These are phyloP conservation scores for Phytomonas serpens DNA, from an alignment of 208 protist genomes.

Conservation along the genomic window DNA sequence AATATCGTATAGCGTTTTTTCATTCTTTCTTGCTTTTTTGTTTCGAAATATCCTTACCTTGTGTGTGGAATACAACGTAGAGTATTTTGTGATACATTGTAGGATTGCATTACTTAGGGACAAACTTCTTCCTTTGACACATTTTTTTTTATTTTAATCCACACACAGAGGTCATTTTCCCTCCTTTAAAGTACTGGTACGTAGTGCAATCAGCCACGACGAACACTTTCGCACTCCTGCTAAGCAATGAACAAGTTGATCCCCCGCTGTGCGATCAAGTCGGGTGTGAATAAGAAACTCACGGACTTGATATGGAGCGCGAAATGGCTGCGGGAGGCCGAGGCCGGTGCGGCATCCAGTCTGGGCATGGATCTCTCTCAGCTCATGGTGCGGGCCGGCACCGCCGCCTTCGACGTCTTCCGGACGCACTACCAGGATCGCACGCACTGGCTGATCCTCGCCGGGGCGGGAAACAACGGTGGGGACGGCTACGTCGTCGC, in stretches of 20 bases:
- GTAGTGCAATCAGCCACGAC: neutral
- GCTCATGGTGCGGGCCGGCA: slow-evolving; percentile 65
- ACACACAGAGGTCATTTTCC: neutral
- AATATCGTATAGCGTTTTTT: slow-evolving; percentile 15
- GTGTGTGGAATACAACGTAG: neutral
- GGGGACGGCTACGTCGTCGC: slow-evolving; percentile 82
- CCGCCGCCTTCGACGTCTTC: slow-evolving; percentile 44
- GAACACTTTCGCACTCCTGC: neutral
- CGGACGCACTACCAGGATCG: slow-evolving; percentile 23
- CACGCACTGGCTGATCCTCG: slow-evolving; percentile 59
- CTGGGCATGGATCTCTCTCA: slow-evolving; percentile 39
- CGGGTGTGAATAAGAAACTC: slow-evolving; percentile 13
- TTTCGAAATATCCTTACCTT: neutral
- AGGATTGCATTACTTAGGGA: neutral
- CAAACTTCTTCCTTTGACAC: neutral
- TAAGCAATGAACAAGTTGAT: slow-evolving; percentile 7
- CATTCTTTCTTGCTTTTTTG: slow-evolving; percentile 16
- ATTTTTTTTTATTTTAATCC: slow-evolving; percentile 4
- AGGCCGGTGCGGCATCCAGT: slow-evolving; percentile 45
- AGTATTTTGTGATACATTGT: neutral
- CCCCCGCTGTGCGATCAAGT: slow-evolving; percentile 10
- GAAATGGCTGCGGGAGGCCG: slow-evolving; percentile 56
- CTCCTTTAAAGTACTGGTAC: neutral
- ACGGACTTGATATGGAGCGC: slow-evolving; percentile 46
- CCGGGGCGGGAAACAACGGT: slow-evolving; percentile 82